Evolutionary conservation across 2,329 filamentous ascomycete species (phyloP).

Genomic region (Raffaelea albimanens): DNA sequence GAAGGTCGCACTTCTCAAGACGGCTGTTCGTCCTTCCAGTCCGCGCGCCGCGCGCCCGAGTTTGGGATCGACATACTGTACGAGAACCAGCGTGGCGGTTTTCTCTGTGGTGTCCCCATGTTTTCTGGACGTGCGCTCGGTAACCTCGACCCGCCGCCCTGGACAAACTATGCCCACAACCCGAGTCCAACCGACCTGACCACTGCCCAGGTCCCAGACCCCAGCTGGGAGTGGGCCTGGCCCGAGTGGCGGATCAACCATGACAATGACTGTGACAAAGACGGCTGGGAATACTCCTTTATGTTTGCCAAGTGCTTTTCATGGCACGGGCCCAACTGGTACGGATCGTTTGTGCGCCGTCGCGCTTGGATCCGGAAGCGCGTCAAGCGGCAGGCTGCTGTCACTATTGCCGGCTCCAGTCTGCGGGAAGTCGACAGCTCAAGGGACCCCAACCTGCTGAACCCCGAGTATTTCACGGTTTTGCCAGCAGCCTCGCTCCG

Average conservation of each 20-base stretch:
- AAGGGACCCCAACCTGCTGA: conserved; percentile 56
- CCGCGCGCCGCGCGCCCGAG: conserved; percentile 18
- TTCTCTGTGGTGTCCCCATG: conserved; percentile 80
- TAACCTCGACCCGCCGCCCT: conserved; percentile 74
- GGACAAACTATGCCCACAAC: conserved; percentile 64
- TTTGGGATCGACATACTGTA: conserved; percentile 78
- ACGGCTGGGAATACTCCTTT: conserved; percentile 95
- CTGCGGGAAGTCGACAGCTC: conserved; percentile 23
- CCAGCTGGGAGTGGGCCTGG: conserved; percentile 86
- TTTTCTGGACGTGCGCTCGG: conserved; percentile 82
- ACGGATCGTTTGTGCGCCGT: conserved; percentile 86
- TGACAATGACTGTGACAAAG: conserved; percentile 59
- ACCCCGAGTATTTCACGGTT: conserved; percentile 72
- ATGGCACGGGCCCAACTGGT: conserved; percentile 91
- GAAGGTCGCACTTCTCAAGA: no score
- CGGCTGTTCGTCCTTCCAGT: conserved; percentile 3
- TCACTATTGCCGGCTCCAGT: not conserved
- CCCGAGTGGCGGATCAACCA: conserved; percentile 55
- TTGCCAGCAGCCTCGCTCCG: conserved; percentile 41
- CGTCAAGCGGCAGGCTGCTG: conserved; percentile 43
- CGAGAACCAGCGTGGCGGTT: conserved; percentile 88
- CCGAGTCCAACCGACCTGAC: conserved; percentile 58
- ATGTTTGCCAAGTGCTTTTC: conserved; percentile 65
- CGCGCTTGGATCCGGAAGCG: conserved; percentile 81
- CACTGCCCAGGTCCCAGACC: conserved; percentile 88